Evolutionary conservation across 148 eudicot genomes (phyloP).

Genomic region (Polygonum aviculare): DNA sequence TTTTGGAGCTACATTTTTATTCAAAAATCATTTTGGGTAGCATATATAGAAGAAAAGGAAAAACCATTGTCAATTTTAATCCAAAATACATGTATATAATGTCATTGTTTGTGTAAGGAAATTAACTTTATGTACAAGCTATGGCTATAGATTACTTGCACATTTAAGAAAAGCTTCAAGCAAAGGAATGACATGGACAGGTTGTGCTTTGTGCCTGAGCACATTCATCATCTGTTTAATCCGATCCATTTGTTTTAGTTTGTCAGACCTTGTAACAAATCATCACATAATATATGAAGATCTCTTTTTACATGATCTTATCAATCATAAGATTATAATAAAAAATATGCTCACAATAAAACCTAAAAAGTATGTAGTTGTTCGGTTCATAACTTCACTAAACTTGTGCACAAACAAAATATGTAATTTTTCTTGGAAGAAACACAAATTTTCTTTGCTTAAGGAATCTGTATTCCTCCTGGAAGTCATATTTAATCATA

Average conservation of each 20-base stretch:
- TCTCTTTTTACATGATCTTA: no score
- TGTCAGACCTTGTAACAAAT: background rate
- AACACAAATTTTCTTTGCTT: background rate
- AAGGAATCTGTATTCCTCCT: background rate
- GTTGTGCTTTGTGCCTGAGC: background rate
- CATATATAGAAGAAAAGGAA: no score
- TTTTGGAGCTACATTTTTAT: no score
- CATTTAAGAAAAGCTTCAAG: slow-evolving; percentile 4
- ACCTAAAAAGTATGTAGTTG: no score
- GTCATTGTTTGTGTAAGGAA: background rate
- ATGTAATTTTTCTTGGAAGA: background rate
- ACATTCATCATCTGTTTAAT: background rate
- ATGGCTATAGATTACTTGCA: slow-evolving; percentile 1
- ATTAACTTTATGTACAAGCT: background rate
- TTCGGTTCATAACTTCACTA: background rate
- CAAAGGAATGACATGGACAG: slow-evolving; percentile 4
- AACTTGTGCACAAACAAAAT: background rate
- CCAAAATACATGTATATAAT: no score
- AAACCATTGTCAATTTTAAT: no score
- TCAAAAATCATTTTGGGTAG: no score
- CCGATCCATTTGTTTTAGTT: background rate
- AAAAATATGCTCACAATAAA: no score
- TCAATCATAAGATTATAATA: no score
- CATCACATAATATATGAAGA: background rate
- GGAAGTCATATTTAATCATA: background rate